phyloP scores from a whole-genome alignment of 306 rosid genomes.

The Amphicarpaea edgeworthii region DNA sequence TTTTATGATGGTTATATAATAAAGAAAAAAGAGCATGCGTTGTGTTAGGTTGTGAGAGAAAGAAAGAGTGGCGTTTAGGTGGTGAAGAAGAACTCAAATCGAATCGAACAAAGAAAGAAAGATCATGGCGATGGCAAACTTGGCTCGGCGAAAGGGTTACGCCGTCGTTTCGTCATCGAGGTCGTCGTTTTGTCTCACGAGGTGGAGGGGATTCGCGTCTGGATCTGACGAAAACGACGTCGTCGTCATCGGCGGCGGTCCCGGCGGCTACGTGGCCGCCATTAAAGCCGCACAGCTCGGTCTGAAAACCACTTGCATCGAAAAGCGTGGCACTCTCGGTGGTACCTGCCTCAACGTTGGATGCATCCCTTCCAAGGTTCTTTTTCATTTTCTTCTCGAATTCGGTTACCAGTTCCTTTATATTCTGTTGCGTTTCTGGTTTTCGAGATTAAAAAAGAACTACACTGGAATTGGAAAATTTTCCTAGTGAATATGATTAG shows the following conservation, averaged over 20 bases:
- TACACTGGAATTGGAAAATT: no score
- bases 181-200: slow-evolving; percentile 48
- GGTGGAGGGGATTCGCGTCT: slow-evolving; percentile 72
- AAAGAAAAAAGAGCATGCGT: neutral
- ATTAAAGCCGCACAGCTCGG: slow-evolving; percentile 98
- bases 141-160: slow-evolving; percentile 86
- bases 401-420: neutral
- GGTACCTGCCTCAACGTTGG: slow-evolving; percentile 99
- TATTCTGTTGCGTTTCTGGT: no score
- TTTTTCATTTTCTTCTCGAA: neutral
- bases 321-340: slow-evolving; percentile 97
- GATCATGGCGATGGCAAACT: slow-evolving; percentile 76
- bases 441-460: no score
- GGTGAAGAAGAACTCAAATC: slow-evolving; percentile 2
- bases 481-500: no score
- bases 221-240: slow-evolving; percentile 97
- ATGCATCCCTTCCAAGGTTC: slow-evolving; percentile 98
- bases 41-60: slow-evolving; percentile 28
- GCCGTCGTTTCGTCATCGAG: slow-evolving; percentile 55
- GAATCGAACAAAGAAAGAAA: neutral
- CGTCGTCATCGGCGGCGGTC: slow-evolving; percentile 97
- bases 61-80: neutral
- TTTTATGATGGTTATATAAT: neutral
- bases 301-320: slow-evolving; percentile 96
- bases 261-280: slow-evolving; percentile 99